Evolutionary conservation across 176 grass and related monocot genomes (phyloP).

Genomic region (Hsuehochloa calcarea): DNA sequence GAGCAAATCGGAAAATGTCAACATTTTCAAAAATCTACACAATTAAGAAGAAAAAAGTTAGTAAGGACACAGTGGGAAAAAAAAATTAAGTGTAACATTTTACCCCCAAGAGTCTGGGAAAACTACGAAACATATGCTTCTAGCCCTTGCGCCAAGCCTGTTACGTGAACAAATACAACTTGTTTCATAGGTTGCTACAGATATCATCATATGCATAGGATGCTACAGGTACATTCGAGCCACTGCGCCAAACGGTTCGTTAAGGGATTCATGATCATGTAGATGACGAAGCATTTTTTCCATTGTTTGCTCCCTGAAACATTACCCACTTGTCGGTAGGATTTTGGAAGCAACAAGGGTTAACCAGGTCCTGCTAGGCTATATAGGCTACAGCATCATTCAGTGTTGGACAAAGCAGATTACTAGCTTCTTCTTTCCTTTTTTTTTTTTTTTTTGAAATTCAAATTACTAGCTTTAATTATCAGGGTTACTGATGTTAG

Average conservation of each 20-base stretch:
- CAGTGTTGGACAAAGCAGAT: neutral
- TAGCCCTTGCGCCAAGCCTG: neutral
- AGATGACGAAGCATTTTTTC: neutral
- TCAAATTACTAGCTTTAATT: neutral
- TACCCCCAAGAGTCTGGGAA: neutral
- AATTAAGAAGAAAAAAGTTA: constrained; percentile 17
- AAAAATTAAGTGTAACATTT: neutral
- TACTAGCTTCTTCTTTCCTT: neutral
- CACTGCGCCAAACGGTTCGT: neutral
- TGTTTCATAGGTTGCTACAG: neutral
- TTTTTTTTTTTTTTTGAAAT: too few relatives aligned
- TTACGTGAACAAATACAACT: neutral
- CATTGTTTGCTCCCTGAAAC: neutral
- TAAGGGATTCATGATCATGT: neutral
- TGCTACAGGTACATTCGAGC: neutral
- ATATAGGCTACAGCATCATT: neutral
- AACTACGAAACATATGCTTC: neutral
- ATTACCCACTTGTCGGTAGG: neutral
- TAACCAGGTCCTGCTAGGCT: neutral
- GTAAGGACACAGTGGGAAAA: neutral
- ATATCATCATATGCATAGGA: neutral
- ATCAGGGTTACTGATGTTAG: neutral
- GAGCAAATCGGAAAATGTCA: constrained; percentile 1
- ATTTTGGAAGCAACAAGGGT: neutral
- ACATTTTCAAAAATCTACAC: constrained; percentile 41